Evolutionary conservation across 2,329 filamentous ascomycete genomes (phyloP).

Genomic region (Fusarium goolgardi): DNA sequence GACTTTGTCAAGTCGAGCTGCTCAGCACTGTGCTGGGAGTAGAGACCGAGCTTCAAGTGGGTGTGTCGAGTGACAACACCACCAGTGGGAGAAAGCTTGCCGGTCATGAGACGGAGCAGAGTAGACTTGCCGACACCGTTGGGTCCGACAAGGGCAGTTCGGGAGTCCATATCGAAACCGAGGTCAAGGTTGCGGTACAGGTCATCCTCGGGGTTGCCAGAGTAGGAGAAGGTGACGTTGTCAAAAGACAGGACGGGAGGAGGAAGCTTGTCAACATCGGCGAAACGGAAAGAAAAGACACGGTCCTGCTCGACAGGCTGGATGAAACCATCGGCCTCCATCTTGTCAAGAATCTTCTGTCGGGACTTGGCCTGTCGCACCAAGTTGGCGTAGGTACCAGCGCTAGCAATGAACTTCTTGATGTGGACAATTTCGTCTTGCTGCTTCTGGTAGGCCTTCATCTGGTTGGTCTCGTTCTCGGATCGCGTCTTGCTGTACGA

Average conservation of each 20-base stretch:
- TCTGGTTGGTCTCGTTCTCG: constrained; percentile 97
- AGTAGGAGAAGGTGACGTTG: constrained; percentile 98
- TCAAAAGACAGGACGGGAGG: constrained; percentile 97
- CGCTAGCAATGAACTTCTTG: constrained; percentile 99
- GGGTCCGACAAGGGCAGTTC: constrained; percentile 94
- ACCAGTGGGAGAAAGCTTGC: constrained; percentile 85
- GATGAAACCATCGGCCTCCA: constrained; percentile 99
- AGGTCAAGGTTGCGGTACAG: constrained; percentile 97
- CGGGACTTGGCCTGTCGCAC: constrained; percentile 98
- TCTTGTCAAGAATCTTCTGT: constrained; percentile 99
- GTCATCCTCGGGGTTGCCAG: constrained; percentile 87
- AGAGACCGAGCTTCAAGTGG: constrained; percentile 97
- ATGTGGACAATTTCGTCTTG: constrained; percentile 99
- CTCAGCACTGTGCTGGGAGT: constrained; percentile 98
- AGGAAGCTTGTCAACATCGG: constrained; percentile 98
- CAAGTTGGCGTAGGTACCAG: constrained; percentile 99
- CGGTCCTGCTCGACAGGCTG: constrained; percentile 86
- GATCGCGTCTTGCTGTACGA: constrained; percentile 93
- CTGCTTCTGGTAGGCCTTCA: constrained; percentile 99
- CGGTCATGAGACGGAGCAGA: constrained; percentile 94
- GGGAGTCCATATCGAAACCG: constrained; percentile 99
- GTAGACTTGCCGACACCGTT: constrained; percentile 99
- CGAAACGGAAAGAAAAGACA: constrained; percentile 98
- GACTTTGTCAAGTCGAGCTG: constrained; percentile 99
- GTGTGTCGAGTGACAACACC: constrained; percentile 92